A percentile compares a stretch with the other conserved stretches of the same genome.
phyloP scores from a whole-genome alignment of 2,329 filamentous ascomycete species.

The Paraconiothyrium sp. region DNA sequence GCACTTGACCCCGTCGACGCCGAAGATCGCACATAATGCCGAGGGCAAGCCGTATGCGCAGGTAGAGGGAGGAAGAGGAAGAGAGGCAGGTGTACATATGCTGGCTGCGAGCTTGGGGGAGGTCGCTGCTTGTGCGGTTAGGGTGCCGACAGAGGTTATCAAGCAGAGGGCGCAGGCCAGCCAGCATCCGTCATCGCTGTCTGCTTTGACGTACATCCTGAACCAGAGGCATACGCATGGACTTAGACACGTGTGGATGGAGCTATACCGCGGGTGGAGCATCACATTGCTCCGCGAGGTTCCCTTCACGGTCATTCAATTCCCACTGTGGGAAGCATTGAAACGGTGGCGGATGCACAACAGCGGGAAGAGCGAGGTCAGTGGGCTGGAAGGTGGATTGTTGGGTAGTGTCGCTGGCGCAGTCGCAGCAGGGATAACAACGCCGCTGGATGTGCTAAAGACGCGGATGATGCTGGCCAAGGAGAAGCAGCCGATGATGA shows the following conservation, averaged over 20 bases:
- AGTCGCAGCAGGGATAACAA: slow-evolving; percentile 87
- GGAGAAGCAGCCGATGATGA: slow-evolving; percentile 67
- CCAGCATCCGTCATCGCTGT: slow-evolving; percentile 75
- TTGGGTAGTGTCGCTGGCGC: slow-evolving; percentile 87
- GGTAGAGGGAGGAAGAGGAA: slow-evolving; percentile 16
- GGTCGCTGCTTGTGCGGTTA: slow-evolving; percentile 87
- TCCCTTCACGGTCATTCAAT: slow-evolving; percentile 96
- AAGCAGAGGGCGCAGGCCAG: slow-evolving; percentile 96
- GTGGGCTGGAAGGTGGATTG: slow-evolving; percentile 80
- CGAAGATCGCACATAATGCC: slow-evolving; percentile 31
- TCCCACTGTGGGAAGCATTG: slow-evolving; percentile 94
- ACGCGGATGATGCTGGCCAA: slow-evolving; percentile 92
- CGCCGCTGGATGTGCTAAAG: slow-evolving; percentile 95
- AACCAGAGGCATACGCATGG: slow-evolving; percentile 51
- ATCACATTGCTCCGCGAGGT: slow-evolving; percentile 96
- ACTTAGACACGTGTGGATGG: slow-evolving; percentile 71
- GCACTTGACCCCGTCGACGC: slow-evolving; percentile 26
- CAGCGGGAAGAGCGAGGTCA: slow-evolving; percentile 61
- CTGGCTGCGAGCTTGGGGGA: slow-evolving; percentile 86
- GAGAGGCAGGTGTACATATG: slow-evolving; percentile 72
- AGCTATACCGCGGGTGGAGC: slow-evolving; percentile 90
- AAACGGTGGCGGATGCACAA: slow-evolving; percentile 72
- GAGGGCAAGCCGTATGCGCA: slow-evolving; percentile 40
- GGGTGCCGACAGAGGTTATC: slow-evolving; percentile 95
- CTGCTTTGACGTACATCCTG: slow-evolving; percentile 75